phyloP scores from a whole-genome alignment of 1,284 basidiomycete species.

The Flammula alnicola region DNA sequence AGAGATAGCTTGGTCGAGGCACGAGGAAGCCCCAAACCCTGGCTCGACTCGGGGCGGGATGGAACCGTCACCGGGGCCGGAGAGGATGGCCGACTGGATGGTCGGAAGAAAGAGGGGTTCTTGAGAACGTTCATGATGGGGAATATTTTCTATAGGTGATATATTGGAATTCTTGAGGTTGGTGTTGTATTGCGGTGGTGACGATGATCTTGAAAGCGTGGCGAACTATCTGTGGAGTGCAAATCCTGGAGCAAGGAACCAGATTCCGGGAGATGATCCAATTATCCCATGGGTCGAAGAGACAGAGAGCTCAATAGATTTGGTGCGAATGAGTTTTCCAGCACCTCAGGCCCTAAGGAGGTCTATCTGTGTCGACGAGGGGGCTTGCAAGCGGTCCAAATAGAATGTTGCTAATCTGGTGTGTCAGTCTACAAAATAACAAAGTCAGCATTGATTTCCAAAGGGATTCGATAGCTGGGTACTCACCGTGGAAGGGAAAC shows the following conservation, averaged over 20 bases:
- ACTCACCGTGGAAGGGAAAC: slow-evolving; percentile 44
- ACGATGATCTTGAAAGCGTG: slow-evolving; percentile 10
- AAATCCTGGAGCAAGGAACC: slow-evolving; percentile 28
- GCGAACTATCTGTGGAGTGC: slow-evolving; percentile 16
- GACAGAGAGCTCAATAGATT: slow-evolving; percentile 17
- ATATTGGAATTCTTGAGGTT: slow-evolving; percentile 6
- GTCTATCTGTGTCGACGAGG: slow-evolving; percentile 72
- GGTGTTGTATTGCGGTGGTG: slow-evolving; percentile 10
- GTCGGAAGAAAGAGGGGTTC: slow-evolving; percentile 67
- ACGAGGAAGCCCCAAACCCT: slow-evolving; percentile 45
- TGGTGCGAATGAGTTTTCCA: slow-evolving; percentile 22
- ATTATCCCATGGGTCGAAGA: slow-evolving; percentile 69
- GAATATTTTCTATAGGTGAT: slow-evolving; percentile 17
- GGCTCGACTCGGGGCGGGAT: slow-evolving; percentile 44
- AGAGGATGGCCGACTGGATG: slow-evolving; percentile 64
- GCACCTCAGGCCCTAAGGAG: slow-evolving; percentile 60
- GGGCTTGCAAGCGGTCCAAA: slow-evolving; percentile 64
- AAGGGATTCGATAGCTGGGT: neutral
- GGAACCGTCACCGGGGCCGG: slow-evolving; percentile 46
- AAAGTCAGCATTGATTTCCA: neutral
- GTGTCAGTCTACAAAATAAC: slow-evolving; percentile 42
- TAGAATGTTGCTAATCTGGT: slow-evolving; percentile 61
- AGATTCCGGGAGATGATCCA: slow-evolving; percentile 40
- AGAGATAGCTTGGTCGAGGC: slow-evolving; percentile 62
- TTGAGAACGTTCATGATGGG: slow-evolving; percentile 67